Base-by-base conservation (phyloP, 2,329 filamentous ascomycete genomes). In the Aspergillus pseudoterreus region DNA sequence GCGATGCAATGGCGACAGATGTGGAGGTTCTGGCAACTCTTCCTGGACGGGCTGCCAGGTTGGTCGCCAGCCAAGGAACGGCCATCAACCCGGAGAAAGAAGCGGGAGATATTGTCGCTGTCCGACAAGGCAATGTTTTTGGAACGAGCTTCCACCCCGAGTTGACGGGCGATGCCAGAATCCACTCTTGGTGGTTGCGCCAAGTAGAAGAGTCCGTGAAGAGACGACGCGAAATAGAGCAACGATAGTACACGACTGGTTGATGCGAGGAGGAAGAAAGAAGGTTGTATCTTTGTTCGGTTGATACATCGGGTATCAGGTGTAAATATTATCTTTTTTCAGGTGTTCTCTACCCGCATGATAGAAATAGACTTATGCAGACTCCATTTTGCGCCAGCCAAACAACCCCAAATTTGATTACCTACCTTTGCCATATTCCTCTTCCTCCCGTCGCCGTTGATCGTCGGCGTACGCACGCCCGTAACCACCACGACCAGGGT, bases 111-210 rank as follows among this genome's bases (percentile, higher is more conserved):
- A 92, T 97, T 47, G 85, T 97, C 46, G 92, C 92, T 0, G 90
- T 97, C 32, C 81, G 82, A 57, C 92, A 97, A 73, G 90, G 87
- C 0, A 96, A 96, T 70, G 87, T 96, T 0, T 87, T 97, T 62
- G 94, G 91, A 4, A 96, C 88, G 3, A 96, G 92, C 64, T 99
- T 97, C 67, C 94, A 97, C 63, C 94, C 94, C 0, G 94, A 99
- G 71, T 71, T 99, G 69, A 97, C 92, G 0, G 82, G 84, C 6
- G 94, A 99, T 73, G 77, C 85, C 51, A 82, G 94, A 50, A 95
- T 97, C 64, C 94, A 99, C 71, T 79, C 83, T 4, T 97, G 94
- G 94, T 99, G 94, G 94, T 66, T 99, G 66, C 75, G 80, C 60
- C 83, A 92, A 71, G 87, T 90, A 30, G 63, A 79, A 45, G 66